Evolutionary conservation across 176 grass and related monocot genomes (phyloP), one percentile per base, ranked within the genome.

Genomic region (Bolboschoenus planiculmis): DNA sequence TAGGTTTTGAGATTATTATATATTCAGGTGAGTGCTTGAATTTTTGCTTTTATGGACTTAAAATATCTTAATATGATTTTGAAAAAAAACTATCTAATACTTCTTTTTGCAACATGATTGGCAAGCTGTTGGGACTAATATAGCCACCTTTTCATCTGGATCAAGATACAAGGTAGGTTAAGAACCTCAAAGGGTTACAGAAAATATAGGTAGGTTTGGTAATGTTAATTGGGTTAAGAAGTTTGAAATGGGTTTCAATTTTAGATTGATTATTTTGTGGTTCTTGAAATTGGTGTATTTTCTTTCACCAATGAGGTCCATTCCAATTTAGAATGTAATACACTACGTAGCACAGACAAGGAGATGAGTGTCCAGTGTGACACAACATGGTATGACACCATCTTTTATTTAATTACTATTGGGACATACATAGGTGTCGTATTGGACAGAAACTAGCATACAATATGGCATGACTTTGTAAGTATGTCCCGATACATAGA

Each of bases 1-100:
- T 82, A 82, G 56, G 80, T 82, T 82, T 82, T 82, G 80, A 82
- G 58, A 82, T 82, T 65, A 62, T 64, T 50, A 63, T 82, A 81
- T 81, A 50, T 82, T 82, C 80, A 82, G 80, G 80, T 82, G 80
- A 82, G 80, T 82, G 21, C 58, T 82, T 82, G 80, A 43, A 65
- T 82, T 82, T 65, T 51, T 82, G 80, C 34, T 82, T 81, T 62
- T 82, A 30, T 64, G 40, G 37, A 46, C 35, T 60, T 82, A 31
- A 63, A 61, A 43, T 30, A 35, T 65, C 42, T 31, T 65, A 62
- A 82, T 43, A 35, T 31, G 36, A 46, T 82, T 29, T 66, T 63
- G 27, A 63, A 66, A 61, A 43, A 43, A 33, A 43, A 24, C 1
- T 36, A 44, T 81, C 51, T 56, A 81, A 81, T 81, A 43, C 34